Conservation (phyloP, 805 yeast species). For the Nematodospora valgi region DNA sequence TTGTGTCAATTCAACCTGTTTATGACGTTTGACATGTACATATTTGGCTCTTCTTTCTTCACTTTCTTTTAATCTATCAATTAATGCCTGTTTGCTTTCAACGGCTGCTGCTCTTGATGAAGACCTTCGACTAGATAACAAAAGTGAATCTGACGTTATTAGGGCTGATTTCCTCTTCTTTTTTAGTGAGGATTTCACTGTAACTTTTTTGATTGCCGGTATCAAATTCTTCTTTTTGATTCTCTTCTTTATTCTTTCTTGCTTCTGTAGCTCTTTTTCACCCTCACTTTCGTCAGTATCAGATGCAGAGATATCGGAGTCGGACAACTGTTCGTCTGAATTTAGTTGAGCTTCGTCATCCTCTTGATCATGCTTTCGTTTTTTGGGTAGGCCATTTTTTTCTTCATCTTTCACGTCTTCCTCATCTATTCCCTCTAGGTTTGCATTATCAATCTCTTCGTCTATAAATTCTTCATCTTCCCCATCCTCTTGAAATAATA, state of each 20-base stretch:
- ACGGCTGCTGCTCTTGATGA: conserved; percentile 78
- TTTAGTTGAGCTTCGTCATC: conserved; percentile 18
- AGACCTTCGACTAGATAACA: conserved; percentile 56
- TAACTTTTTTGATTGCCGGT: conserved; percentile 33
- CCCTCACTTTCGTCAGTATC: conserved; percentile 68
- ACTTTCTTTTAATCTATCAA: conserved; percentile 64
- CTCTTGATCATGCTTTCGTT: conserved; percentile 15
- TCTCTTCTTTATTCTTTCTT: conserved; percentile 33
- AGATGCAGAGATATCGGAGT: conserved; percentile 48
- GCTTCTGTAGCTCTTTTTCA: conserved; percentile 55
- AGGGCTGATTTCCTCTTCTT: conserved; percentile 18
- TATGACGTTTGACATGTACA: conserved; percentile 41
- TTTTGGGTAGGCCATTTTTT: conserved; percentile 16
- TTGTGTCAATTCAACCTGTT: conserved; percentile 57
- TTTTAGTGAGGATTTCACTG: conserved; percentile 25
- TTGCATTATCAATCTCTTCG: conserved; percentile 17
- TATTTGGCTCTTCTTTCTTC: conserved; percentile 56
- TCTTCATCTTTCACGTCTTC: conserved; percentile 15
- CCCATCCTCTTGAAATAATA: conserved; percentile 59
- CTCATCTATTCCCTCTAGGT: conserved; percentile 13
- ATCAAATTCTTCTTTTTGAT: conserved; percentile 17
- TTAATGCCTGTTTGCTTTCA: conserved; percentile 71
- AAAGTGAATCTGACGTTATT: conserved; percentile 46
- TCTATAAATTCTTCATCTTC: conserved; percentile 28
- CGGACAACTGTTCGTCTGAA: conserved; percentile 52